Base-by-base conservation (phyloP, 176 grass and related monocot genomes). In the Aechmea fasciata region DNA sequence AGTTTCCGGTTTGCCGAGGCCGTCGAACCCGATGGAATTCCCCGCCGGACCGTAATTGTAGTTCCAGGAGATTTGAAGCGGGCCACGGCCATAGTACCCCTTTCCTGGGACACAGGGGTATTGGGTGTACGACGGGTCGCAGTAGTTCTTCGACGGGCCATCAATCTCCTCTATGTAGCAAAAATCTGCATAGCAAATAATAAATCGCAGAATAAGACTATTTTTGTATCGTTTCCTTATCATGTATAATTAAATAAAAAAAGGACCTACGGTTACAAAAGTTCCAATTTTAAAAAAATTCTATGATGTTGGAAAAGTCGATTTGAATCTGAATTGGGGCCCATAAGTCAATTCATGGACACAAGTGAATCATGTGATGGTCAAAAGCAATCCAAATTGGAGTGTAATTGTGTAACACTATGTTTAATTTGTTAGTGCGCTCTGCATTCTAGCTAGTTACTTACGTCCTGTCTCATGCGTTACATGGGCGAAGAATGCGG, bases 161-260 rank as follows among this genome's bases (percentile, higher is more conserved):
- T 97, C 0, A 65, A 97, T 97, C 79, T 97, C 89, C 19, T 97
- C 85, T 64, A 97, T 85, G 81, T 97, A 97, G 79, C 93, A 97
- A 80, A 97, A 97, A 72, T 81, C 92, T 91, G 73, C 51, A 75
- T 57, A 12, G n/a, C 11, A 11, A 59, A 3, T 33, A 18, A 17
- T 33, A 33, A 25, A 14, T 11, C 48, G 11, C 17, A 9, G 13
- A 7, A 41, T 10, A 69, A 19, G 14, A 69, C 1, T 7, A 41
- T 5, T 41, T 33, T 6, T 41, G 4, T 41, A 8, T 41, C 0
- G 33, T 41, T 41, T 26, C 25, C 25, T 26, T 26, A 26, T 26
- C 25, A 2, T 26, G 25, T 26, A 26, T 26, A 26, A 26, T 26
- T 26, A 26, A 26, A 26, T 26, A 26, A 26, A 26, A 26, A 26